These are phyloP conservation scores for Glycine tomentella DNA, from an alignment of 306 rosid genomes.

Conservation along the genomic window DNA sequence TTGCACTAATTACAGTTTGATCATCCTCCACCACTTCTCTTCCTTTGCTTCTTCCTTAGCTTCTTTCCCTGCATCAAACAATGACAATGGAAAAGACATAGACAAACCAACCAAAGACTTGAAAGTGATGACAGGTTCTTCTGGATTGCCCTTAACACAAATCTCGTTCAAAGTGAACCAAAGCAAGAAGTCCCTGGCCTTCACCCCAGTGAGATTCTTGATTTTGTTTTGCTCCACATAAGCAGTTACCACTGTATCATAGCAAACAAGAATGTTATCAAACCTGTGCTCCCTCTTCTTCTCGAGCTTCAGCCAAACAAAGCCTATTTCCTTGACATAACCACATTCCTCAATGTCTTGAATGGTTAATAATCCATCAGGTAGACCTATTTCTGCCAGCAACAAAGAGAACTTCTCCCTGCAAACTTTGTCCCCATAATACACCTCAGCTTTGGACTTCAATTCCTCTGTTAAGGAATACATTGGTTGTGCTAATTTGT, in stretches of 20 bases:
- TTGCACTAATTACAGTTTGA: conserved; percentile 16
- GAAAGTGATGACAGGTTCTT: conserved; percentile 56
- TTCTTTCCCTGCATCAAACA: conserved; percentile 38
- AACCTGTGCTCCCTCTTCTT: conserved; percentile 62
- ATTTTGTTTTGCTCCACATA: conserved; percentile 69
- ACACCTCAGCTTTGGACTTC: conserved; percentile 67
- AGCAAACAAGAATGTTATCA: conserved; percentile 59
- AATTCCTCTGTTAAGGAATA: conserved; percentile 59
- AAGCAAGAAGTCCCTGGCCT: conserved; percentile 64
- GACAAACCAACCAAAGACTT: conserved; percentile 64
- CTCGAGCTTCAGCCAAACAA: conserved; percentile 71
- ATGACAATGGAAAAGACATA: conserved; percentile 59
- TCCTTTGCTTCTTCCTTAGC: conserved; percentile 15
- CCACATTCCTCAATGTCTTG: conserved; percentile 70
- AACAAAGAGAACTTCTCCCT: conserved; percentile 62
- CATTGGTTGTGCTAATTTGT: conserved; percentile 39
- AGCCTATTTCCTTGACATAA: conserved; percentile 66
- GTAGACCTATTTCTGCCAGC: conserved; percentile 65
- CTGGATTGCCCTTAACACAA: conserved; percentile 48
- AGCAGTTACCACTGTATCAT: conserved; percentile 65
- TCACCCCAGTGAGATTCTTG: conserved; percentile 71
- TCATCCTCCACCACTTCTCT: conserved; percentile 40
- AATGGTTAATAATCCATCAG: conserved; percentile 56
- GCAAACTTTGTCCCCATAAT: conserved; percentile 60
- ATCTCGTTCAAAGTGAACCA: conserved; percentile 68